These are phyloP conservation scores for Tilletia walkeri DNA, from an alignment of 1,284 basidiomycete species.

Conservation along the genomic window DNA sequence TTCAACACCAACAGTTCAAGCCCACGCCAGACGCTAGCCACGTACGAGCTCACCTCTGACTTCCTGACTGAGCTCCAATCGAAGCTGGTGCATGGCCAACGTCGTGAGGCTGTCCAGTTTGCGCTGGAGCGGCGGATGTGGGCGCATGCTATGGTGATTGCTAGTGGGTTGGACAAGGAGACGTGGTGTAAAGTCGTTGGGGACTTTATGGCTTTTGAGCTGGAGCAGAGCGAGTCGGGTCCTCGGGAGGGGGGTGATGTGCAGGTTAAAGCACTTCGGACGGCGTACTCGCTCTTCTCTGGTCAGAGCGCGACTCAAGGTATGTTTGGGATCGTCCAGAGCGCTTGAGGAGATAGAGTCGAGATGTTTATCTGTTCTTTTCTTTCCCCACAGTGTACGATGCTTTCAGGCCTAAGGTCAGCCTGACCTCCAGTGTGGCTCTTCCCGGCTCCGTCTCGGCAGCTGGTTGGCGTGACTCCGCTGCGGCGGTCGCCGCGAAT, in stretches of 20 bases:
- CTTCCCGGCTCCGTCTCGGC: background rate
- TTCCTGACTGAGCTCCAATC: conserved; percentile 48
- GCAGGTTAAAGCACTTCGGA: background rate
- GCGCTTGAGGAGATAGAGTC: background rate
- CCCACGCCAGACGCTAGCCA: conserved; percentile 25
- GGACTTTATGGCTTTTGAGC: conserved; percentile 79
- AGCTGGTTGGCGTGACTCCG: conserved; percentile 80
- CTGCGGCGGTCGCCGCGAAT: conserved; percentile 77
- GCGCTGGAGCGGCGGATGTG: conserved; percentile 85
- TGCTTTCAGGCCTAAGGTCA: conserved; percentile 43
- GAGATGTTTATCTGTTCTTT: background rate
- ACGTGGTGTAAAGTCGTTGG: conserved; percentile 86
- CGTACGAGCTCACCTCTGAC: conserved; percentile 36
- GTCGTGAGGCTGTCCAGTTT: conserved; percentile 79
- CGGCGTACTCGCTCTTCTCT: conserved; percentile 37
- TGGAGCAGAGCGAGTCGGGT: conserved; percentile 58
- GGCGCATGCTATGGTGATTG: conserved; percentile 93
- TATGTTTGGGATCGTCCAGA: background rate
- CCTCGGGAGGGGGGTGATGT: background rate
- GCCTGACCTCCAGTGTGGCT: conserved; percentile 22
- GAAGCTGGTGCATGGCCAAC: conserved; percentile 66
- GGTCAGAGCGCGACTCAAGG: conserved; percentile 27
- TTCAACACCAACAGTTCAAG: background rate
- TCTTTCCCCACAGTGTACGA: conserved; percentile 29
- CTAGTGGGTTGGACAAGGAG: conserved; percentile 87